Conservation (phyloP, 2,329 filamentous ascomycete genomes). For the Aspergillus melleus region DNA sequence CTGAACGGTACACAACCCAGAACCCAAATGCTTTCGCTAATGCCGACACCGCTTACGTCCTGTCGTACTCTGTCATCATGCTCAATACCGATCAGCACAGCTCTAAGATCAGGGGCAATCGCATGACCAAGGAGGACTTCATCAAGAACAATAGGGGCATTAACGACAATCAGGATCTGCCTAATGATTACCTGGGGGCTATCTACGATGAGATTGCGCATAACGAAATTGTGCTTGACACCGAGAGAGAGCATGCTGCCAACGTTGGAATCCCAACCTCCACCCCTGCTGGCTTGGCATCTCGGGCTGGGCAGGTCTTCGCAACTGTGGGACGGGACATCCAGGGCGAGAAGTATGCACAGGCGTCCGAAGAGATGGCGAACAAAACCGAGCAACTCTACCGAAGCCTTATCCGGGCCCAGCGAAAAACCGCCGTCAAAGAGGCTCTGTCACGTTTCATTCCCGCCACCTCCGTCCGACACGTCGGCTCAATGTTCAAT, state of each 20-base stretch:
- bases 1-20: slow-evolving; percentile 88
- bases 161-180: slow-evolving; percentile 92
- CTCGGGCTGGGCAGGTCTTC: slow-evolving; percentile 82
- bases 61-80: slow-evolving; percentile 95
- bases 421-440: slow-evolving; percentile 75
- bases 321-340: slow-evolving; percentile 90
- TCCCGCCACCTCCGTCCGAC: slow-evolving; percentile 87
- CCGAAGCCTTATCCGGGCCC: slow-evolving; percentile 87
- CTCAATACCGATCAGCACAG: slow-evolving; percentile 96
- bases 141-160: slow-evolving; percentile 99
- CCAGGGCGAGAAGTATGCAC: slow-evolving; percentile 87
- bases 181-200: slow-evolving; percentile 81
- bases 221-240: slow-evolving; percentile 93
- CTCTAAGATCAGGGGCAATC: slow-evolving; percentile 72
- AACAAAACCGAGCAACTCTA: slow-evolving; percentile 81
- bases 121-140: slow-evolving; percentile 96
- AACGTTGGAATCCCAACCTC: slow-evolving; percentile 67
- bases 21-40: slow-evolving; percentile 98
- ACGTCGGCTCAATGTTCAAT: slow-evolving; percentile 97
- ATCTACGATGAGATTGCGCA: slow-evolving; percentile 91
- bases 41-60: slow-evolving; percentile 93
- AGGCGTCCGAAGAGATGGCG: slow-evolving; percentile 93
- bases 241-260: slow-evolving; percentile 85
- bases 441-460: slow-evolving; percentile 73
- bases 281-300: slow-evolving; percentile 68